A percentile compares a stretch with the other conserved stretches of the same genome.
These are phyloP conservation scores for Nidula niveotomentosa DNA, from an alignment of 1,284 basidiomycete species.

Conservation along the genomic window DNA sequence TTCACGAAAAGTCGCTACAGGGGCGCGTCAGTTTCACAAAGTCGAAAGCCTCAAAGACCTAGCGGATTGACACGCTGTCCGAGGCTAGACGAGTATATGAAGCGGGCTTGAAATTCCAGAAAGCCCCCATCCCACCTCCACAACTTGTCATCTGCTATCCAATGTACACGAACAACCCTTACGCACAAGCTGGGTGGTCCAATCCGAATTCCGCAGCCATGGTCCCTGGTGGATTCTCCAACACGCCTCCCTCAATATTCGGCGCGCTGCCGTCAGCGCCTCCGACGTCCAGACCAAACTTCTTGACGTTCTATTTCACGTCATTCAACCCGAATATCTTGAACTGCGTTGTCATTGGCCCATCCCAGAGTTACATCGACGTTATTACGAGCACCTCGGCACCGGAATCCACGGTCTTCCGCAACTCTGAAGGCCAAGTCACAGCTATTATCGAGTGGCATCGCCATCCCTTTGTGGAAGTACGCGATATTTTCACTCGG, in stretches of 20 bases:
- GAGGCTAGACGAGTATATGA: too few relatives aligned
- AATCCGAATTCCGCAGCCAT: too few relatives aligned
- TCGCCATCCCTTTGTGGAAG: constrained; percentile 14
- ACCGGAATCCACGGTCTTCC: constrained; percentile 14
- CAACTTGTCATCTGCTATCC: too few relatives aligned
- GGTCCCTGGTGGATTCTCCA: too few relatives aligned
- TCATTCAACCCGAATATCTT: constrained; percentile 20
- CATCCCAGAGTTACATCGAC: constrained; percentile 8
- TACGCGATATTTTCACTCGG: constrained; percentile 13
- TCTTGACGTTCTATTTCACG: constrained; percentile 23
- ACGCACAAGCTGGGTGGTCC: too few relatives aligned
- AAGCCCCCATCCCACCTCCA: too few relatives aligned
- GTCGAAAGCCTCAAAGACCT: too few relatives aligned
- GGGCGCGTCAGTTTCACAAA: too few relatives aligned
- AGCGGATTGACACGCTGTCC: too few relatives aligned
- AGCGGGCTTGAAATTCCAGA: too few relatives aligned
- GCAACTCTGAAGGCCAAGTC: constrained; percentile 12
- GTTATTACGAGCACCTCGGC: constrained; percentile 10
- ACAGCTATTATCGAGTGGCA: constrained; percentile 18
- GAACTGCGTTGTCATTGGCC: constrained; percentile 25
- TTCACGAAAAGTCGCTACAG: too few relatives aligned
- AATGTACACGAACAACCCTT: too few relatives aligned
- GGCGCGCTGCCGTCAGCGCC: neutral
- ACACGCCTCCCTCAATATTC: neutral
- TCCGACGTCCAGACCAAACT: constrained; percentile 8